A percentile compares a stretch with the other conserved stretches of the same genome.
Conservation (phyloP, 352 stramenopile species). For the Phytopythium chamaehyphon region DNA sequence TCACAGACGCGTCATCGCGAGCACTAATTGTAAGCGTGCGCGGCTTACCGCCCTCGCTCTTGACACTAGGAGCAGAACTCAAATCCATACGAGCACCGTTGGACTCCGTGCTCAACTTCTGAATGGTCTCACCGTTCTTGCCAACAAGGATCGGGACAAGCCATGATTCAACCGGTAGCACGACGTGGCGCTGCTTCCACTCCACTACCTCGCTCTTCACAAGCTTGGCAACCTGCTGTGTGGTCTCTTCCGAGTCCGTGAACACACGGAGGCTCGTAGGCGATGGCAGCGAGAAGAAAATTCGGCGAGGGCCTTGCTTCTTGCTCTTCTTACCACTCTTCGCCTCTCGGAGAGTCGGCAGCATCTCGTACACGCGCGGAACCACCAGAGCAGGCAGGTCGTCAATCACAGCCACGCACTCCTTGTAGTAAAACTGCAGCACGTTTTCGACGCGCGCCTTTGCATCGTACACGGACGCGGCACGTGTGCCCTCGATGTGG, state of each 20-base stretch:
- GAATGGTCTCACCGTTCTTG: constrained; percentile 76
- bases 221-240: constrained; percentile 32
- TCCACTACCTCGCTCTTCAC: constrained; percentile 44
- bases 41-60: constrained; percentile 8
- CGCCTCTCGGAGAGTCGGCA: constrained; percentile 38
- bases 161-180: constrained; percentile 56
- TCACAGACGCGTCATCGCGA: constrained; percentile 54
- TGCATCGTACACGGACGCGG: constrained; percentile 64
- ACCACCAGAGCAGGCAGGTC: constrained; percentile 43
- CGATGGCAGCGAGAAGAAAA: constrained; percentile 55
- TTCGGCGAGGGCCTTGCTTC: constrained; percentile 10
- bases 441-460: constrained; percentile 70
- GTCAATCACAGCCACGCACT: constrained; percentile 46
- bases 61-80: constrained; percentile 15
- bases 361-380: constrained; percentile 55
- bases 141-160: constrained; percentile 66
- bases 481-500: constrained; percentile 59
- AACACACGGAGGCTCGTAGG: constrained; percentile 64
- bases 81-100: constrained; percentile 56
- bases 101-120: constrained; percentile 58
- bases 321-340: constrained; percentile 21
- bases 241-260: constrained; percentile 52
- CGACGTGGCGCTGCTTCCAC: constrained; percentile 69
- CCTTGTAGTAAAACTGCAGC: constrained; percentile 75
- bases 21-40: constrained; percentile 66